Percentiles rank a stretch among this genome's conserved stretches.
Evolutionary conservation across 2,329 filamentous ascomycete species (phyloP).

Genomic region (Macroventuria anomochaeta): DNA sequence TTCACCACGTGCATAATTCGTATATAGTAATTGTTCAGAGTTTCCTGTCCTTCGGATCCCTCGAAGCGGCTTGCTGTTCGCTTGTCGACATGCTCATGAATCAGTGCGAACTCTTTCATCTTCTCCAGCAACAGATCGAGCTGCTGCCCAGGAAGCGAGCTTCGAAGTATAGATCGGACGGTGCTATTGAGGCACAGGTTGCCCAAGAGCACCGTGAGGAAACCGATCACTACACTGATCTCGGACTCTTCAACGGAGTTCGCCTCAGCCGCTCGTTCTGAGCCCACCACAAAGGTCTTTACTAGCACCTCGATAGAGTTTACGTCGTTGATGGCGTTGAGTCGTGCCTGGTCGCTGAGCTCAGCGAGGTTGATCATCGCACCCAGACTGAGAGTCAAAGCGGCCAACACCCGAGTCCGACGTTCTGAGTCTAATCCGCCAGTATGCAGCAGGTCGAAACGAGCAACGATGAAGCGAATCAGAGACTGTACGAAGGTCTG

Average conservation of each 20-base stretch:
- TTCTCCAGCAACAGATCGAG: conserved; percentile 61
- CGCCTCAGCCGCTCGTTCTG: conserved; percentile 68
- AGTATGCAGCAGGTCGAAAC: conserved; percentile 32
- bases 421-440: conserved; percentile 55
- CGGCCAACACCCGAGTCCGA: conserved; percentile 66
- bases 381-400: conserved; percentile 78
- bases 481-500: conserved; percentile 57
- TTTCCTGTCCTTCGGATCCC: conserved; percentile 56
- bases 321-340: conserved; percentile 39
- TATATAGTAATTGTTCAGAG: conserved; percentile 59
- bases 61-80: conserved; percentile 45
- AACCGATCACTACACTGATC: conserved; percentile 83
- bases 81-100: conserved; percentile 65
- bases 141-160: conserved; percentile 54
- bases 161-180: conserved; percentile 53
- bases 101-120: conserved; percentile 67
- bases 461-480: conserved; percentile 34
- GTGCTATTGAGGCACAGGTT: conserved; percentile 71
- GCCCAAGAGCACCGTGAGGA: conserved; percentile 82
- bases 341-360: conserved; percentile 67
- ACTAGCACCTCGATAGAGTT: conserved; percentile 66
- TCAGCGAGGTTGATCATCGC: conserved; percentile 89
- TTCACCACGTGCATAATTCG: conserved; percentile 61
- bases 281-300: conserved; percentile 70
- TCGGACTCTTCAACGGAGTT: conserved; percentile 71